Evolutionary conservation across 176 grass and related monocot genomes (phyloP).

Genomic region (Phoenix dactylifera): DNA sequence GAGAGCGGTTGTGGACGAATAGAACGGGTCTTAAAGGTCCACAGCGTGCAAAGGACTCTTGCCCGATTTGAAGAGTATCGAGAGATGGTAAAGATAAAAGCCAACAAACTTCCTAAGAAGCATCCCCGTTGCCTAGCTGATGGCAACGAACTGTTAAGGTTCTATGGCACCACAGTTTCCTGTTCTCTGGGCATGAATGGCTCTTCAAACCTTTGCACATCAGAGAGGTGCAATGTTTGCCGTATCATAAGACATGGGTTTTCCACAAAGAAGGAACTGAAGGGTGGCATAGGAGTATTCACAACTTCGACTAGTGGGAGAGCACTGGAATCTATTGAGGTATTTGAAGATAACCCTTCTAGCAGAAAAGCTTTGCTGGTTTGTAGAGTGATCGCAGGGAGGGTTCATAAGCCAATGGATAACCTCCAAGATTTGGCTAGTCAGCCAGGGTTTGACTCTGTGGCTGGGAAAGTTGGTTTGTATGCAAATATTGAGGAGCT

Average conservation of each 20-base stretch:
- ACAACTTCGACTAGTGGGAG: constrained; percentile 55
- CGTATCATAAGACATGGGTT: constrained; percentile 60
- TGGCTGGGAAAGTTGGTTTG: constrained; percentile 47
- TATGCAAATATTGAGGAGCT: constrained; percentile 48
- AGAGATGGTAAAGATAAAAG: constrained; percentile 46
- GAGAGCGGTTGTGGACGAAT: constrained; percentile 28
- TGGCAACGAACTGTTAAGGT: constrained; percentile 78
- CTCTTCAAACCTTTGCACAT: constrained; percentile 41
- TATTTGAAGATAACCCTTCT: neutral
- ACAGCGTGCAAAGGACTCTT: constrained; percentile 44
- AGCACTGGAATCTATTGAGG: constrained; percentile 40
- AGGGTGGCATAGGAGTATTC: constrained; percentile 43
- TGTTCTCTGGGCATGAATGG: constrained; percentile 51
- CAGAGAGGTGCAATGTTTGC: constrained; percentile 47
- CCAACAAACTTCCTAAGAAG: constrained; percentile 46
- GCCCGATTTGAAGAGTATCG: constrained; percentile 52
- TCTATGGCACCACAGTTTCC: constrained; percentile 44
- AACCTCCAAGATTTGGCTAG: constrained; percentile 31
- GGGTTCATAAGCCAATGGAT: constrained; percentile 58
- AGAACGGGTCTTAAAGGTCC: constrained; percentile 61
- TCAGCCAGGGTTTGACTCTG: constrained; percentile 62
- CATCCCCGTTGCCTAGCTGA: constrained; percentile 73
- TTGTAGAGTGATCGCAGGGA: constrained; percentile 69
- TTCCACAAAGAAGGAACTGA: constrained; percentile 36
- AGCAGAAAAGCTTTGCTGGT: constrained; percentile 42